Conservation (phyloP, 495 filamentous ascomycete species). For the Xeromyces bisporus region DNA sequence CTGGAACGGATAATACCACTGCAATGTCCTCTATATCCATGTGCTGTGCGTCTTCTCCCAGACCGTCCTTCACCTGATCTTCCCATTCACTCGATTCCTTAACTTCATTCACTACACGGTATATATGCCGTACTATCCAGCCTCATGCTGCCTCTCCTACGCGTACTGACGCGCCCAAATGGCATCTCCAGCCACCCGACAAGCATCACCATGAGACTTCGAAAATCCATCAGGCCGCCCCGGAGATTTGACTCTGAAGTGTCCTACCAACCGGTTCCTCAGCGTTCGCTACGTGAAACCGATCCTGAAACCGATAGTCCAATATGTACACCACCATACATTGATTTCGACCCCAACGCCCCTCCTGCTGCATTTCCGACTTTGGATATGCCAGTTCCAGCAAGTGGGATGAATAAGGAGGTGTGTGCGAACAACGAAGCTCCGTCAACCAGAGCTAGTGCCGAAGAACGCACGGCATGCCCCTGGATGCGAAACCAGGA, state of each 20-base stretch:
- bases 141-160: too few species aligned
- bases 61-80: neutral
- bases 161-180: neutral
- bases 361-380: conserved; percentile 29
- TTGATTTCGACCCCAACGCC: conserved; percentile 24
- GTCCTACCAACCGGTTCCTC: conserved; percentile 1
- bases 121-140: too few species aligned
- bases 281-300: conserved; percentile 2
- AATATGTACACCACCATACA: conserved; percentile 2
- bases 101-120: neutral
- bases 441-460: too few species aligned
- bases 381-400: conserved; percentile 9
- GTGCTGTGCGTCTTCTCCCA: neutral
- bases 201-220: conserved; percentile 6
- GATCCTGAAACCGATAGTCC: too few species aligned
- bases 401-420: neutral
- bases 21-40: too few species aligned
- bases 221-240: conserved; percentile 5
- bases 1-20: too few species aligned
- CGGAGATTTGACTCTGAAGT: conserved; percentile 6
- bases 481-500: neutral
- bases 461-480: neutral
- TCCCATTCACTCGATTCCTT: neutral
- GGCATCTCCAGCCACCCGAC: neutral
- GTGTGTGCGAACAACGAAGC: neutral